phyloP scores from a whole-genome alignment of 129 eudicot genomes.

The Chrysanthemum lavandulifolium region DNA sequence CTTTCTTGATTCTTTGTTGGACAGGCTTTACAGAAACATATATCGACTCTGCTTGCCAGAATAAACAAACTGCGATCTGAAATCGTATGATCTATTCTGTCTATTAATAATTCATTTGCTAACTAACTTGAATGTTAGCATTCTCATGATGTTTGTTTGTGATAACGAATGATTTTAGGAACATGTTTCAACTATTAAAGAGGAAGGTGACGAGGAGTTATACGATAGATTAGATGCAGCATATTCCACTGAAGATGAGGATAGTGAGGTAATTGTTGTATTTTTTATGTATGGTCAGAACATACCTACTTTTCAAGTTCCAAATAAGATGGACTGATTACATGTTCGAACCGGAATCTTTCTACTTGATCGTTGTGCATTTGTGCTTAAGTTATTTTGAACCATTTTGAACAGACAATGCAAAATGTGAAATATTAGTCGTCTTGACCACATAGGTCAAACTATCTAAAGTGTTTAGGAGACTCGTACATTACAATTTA shows the following conservation, averaged over 20 bases:
- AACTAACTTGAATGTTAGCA: constrained; percentile 1
- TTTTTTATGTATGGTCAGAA: not conserved
- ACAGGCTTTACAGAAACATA: constrained; percentile 82
- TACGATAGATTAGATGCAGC: constrained; percentile 64
- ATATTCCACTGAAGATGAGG: constrained; percentile 79
- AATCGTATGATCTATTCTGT: constrained; percentile 49
- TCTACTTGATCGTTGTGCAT: not conserved
- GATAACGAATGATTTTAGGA: constrained; percentile 47
- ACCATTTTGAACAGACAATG: not conserved
- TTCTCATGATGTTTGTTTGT: constrained; percentile 11
- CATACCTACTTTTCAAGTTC: constrained; percentile 4
- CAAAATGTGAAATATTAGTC: not conserved
- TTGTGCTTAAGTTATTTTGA: not conserved
- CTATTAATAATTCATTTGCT: not conserved
- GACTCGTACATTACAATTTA: not conserved
- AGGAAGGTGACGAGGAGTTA: constrained; percentile 55
- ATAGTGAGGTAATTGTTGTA: constrained; percentile 58
- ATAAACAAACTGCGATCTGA: constrained; percentile 68
- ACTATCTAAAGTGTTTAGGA: not conserved
- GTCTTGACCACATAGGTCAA: not conserved
- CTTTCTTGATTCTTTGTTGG: constrained; percentile 19
- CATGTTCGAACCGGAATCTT: not conserved
- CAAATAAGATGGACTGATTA: not conserved
- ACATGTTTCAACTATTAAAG: constrained; percentile 57
- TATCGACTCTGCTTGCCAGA: constrained; percentile 58